A percentile compares a stretch with the other conserved stretches of the same genome.
Evolutionary conservation across 2,329 filamentous ascomycete species (phyloP).

Genomic region (Penicillium griseofulvum): DNA sequence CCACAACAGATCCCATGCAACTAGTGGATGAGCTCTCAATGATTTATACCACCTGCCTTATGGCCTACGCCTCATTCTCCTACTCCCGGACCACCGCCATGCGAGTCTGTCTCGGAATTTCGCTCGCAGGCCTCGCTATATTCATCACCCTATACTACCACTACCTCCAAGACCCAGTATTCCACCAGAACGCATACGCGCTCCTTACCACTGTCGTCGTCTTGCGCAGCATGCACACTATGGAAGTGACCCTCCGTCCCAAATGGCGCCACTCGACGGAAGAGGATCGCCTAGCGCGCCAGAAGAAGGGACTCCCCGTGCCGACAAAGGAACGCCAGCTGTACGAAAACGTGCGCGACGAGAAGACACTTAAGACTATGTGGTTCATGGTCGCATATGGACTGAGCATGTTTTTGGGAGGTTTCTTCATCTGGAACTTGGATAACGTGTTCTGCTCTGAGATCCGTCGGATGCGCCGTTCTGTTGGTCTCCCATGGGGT

Average conservation of each 20-base stretch:
- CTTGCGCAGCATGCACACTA: slow-evolving; percentile 71
- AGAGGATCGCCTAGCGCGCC: slow-evolving; percentile 44
- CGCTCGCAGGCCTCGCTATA: slow-evolving; percentile 55
- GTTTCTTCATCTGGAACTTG: slow-evolving; percentile 74
- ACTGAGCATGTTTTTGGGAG: slow-evolving; percentile 67
- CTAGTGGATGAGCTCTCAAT: slow-evolving; percentile 68
- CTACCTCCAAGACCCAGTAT: slow-evolving; percentile 74
- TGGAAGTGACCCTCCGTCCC: slow-evolving; percentile 66
- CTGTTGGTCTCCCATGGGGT: slow-evolving; percentile 75
- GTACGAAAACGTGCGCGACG: slow-evolving; percentile 55
- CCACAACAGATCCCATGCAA: slow-evolving; percentile 62
- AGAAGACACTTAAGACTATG: slow-evolving; percentile 63
- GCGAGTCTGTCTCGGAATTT: slow-evolving; percentile 56
- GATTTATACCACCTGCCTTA: slow-evolving; percentile 70
- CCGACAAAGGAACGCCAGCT: slow-evolving; percentile 46
- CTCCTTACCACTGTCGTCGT: slow-evolving; percentile 68
- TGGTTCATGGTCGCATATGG: slow-evolving; percentile 72
- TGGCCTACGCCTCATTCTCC: slow-evolving; percentile 72
- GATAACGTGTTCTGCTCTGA: slow-evolving; percentile 73
- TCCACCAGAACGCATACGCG: slow-evolving; percentile 79
- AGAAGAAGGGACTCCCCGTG: slow-evolving; percentile 37
- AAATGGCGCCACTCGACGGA: slow-evolving; percentile 51
- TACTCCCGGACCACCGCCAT: slow-evolving; percentile 58
- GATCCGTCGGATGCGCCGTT: slow-evolving; percentile 63
- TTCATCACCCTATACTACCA: slow-evolving; percentile 81